Percentiles rank a stretch among this genome's conserved stretches.
phyloP scores from a whole-genome alignment of 2,329 filamentous ascomycete genomes.

The Immersiporthe knoxdaviesiana region DNA sequence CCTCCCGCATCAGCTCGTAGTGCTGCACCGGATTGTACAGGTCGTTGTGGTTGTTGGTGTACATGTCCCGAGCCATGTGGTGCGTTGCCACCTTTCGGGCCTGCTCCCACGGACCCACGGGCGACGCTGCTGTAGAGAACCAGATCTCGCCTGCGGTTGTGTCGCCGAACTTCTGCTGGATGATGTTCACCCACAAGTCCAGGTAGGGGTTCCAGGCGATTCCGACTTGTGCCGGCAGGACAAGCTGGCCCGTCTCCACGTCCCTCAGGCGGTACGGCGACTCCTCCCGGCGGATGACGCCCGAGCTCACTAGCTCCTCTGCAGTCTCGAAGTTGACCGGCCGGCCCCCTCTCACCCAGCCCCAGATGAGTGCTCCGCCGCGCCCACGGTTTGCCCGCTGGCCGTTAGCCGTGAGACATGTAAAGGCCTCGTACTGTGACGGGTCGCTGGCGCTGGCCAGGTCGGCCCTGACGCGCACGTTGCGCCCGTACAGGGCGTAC shows the following conservation, averaged over 20 bases:
- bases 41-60: slow-evolving; percentile 25
- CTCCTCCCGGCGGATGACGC: slow-evolving; percentile 20
- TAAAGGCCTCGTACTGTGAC: slow-evolving; percentile 29
- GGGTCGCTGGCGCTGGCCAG: slow-evolving; percentile 19
- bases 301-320: slow-evolving; percentile 14
- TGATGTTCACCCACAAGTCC: slow-evolving; percentile 24
- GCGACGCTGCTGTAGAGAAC: slow-evolving; percentile 21
- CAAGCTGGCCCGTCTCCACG: slow-evolving; percentile 17
- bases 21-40: slow-evolving; percentile 29
- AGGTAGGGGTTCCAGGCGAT: slow-evolving; percentile 30
- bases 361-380: slow-evolving; percentile 22
- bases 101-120: slow-evolving; percentile 25
- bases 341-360: slow-evolving; percentile 25
- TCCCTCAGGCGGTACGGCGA: slow-evolving; percentile 24
- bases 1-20: slow-evolving; percentile 23
- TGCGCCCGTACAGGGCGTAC: slow-evolving; percentile 26
- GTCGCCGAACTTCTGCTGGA: slow-evolving; percentile 25
- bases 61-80: slow-evolving; percentile 22
- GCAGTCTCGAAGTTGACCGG: slow-evolving; percentile 26
- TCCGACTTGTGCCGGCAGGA: slow-evolving; percentile 19
- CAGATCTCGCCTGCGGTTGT: slow-evolving; percentile 26
- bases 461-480: slow-evolving; percentile 27
- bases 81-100: slow-evolving; percentile 28
- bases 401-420: slow-evolving; percentile 21
- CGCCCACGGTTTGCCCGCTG: slow-evolving; percentile 13